Percentiles rank a stretch among this genome's conserved stretches.
Evolutionary conservation across 225 moss, liverwort and hornwort genomes (phyloP).

Genomic region (Asterella californica): DNA sequence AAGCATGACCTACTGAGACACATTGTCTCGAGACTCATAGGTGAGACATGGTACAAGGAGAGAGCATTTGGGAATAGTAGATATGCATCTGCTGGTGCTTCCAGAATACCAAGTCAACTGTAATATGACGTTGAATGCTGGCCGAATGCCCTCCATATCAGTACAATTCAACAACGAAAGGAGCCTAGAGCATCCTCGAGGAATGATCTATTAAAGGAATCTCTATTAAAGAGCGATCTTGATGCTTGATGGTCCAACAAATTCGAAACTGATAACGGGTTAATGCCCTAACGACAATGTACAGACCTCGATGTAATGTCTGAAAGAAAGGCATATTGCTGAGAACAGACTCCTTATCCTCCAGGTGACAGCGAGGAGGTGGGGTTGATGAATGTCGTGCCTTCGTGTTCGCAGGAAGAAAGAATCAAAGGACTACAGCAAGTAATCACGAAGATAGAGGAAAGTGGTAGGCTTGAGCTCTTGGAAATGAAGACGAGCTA

Average conservation of each 20-base stretch:
- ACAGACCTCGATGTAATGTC: background rate
- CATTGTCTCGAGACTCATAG: background rate
- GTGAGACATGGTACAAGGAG: too few species aligned
- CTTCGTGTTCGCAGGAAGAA: slow-evolving; percentile 23
- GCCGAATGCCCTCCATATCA: too few species aligned
- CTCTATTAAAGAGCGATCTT: too few species aligned
- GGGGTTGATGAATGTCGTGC: background rate
- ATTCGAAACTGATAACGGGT: background rate
- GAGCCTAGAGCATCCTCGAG: too few species aligned
- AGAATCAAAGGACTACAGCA: slow-evolving; percentile 15
- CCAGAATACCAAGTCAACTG: too few species aligned
- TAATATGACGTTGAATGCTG: too few species aligned
- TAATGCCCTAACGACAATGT: background rate
- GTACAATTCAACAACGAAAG: too few species aligned
- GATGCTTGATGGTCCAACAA: too few species aligned
- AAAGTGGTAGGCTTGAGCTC: slow-evolving; percentile 28
- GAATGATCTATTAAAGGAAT: too few species aligned
- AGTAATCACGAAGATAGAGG: slow-evolving; percentile 30
- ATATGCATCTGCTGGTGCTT: too few species aligned
- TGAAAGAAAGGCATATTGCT: background rate
- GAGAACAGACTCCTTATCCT: background rate
- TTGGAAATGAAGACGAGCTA: slow-evolving; percentile 26
- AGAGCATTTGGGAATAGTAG: too few species aligned
- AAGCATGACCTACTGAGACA: background rate
- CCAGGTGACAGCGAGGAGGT: background rate